Conservation (phyloP, 106 monocot species). For the Allium sativum region DNA sequence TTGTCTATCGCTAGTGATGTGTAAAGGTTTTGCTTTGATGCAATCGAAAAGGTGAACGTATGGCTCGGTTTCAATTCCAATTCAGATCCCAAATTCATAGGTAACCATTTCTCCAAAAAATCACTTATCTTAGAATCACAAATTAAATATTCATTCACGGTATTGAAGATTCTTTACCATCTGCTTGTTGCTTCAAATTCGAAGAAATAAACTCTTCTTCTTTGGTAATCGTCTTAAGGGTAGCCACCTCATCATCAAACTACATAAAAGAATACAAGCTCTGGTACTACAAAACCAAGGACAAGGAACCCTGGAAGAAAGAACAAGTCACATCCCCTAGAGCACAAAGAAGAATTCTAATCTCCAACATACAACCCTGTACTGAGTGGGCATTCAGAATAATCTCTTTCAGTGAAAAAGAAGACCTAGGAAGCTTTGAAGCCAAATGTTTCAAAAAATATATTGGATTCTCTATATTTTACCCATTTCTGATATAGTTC, state of each 20-base stretch:
- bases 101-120: constrained; percentile 1
- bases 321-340: constrained; percentile 58
- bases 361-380: constrained; percentile 80
- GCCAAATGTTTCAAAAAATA: constrained; percentile 87
- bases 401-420: constrained; percentile 75
- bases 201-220: constrained; percentile 48
- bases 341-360: constrained; percentile 58
- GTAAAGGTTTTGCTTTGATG: constrained; percentile 64
- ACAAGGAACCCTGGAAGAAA: constrained; percentile 32
- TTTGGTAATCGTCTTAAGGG: constrained; percentile 50
- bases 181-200: constrained; percentile 57
- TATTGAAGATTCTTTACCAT: constrained; percentile 46
- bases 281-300: constrained; percentile 66
- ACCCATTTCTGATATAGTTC: constrained; percentile 30
- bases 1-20: constrained; percentile 68
- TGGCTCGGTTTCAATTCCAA: constrained; percentile 27
- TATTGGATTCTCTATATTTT: constrained; percentile 74
- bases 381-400: constrained; percentile 81
- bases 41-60: constrained; percentile 56
- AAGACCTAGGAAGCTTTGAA: constrained; percentile 80
- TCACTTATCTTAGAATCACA: too few species aligned
- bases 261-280: constrained; percentile 66
- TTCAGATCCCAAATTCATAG: constrained; percentile 25
- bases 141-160: constrained; percentile 4
- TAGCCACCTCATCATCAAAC: constrained; percentile 25